Evolutionary conservation across 108 stramenopile genomes (phyloP).

Genomic region (Discostella stelligeroides): DNA sequence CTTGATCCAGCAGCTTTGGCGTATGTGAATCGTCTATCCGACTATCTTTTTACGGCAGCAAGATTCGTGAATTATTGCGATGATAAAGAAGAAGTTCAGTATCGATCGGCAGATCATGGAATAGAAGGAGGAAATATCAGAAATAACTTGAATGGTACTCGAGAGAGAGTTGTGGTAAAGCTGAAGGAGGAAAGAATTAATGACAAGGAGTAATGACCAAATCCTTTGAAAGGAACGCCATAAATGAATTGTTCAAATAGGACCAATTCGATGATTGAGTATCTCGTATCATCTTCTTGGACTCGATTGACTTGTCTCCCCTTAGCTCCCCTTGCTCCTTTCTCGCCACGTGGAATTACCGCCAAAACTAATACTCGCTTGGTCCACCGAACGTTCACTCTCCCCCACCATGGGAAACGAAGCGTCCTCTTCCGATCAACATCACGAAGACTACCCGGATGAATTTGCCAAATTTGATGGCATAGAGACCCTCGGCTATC

Average conservation of each 20-base stretch:
- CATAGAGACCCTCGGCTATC: conserved; percentile 87
- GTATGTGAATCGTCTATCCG: conserved; percentile 85
- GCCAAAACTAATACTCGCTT: no score
- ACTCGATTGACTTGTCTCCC: no score
- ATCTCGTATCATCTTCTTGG: no score
- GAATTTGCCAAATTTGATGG: conserved; percentile 74
- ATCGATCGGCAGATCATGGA: conserved; percentile 42
- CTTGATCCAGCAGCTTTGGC: conserved; percentile 72
- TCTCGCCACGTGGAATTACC: no score
- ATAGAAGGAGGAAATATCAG: neutral
- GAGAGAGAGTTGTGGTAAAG: conserved; percentile 35
- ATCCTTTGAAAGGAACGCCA: no score
- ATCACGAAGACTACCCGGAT: conserved; percentile 26
- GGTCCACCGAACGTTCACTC: no score
- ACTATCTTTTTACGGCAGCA: conserved; percentile 85
- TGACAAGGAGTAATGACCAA: no score
- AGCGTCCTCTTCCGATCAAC: conserved; percentile 23
- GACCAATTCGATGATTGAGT: no score
- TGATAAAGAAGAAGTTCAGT: conserved; percentile 66
- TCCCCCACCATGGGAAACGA: conserved; percentile 56
- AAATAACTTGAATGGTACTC: neutral
- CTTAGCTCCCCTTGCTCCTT: no score
- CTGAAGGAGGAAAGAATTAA: conserved; percentile 25
- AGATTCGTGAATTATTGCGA: conserved; percentile 76
- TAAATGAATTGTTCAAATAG: no score